These are phyloP conservation scores for Cystofilobasidium capitatum DNA, from an alignment of 768 basidiomycete genomes.

Conservation along the genomic window DNA sequence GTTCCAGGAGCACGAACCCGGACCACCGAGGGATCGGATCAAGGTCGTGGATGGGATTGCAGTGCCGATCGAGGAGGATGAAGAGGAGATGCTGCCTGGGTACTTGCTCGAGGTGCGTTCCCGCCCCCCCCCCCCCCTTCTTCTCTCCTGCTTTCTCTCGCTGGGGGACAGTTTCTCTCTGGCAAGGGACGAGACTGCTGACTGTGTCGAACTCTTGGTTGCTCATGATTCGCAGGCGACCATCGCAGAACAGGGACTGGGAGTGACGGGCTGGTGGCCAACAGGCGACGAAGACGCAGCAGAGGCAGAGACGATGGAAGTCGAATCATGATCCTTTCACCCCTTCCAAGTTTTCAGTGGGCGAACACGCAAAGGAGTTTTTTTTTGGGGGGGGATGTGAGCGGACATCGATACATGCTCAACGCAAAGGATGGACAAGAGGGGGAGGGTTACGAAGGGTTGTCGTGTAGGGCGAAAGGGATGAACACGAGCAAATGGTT, in stretches of 20 bases:
- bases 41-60: conserved; percentile 25
- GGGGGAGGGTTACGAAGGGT: too few species aligned
- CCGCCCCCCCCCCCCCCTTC: not conserved
- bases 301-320: conserved; percentile 28
- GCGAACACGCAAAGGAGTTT: too few species aligned
- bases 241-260: conserved; percentile 41
- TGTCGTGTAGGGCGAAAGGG: too few species aligned
- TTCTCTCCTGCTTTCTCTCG: not conserved
- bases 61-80: conserved; percentile 26
- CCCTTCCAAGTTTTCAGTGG: not conserved
- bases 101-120: conserved; percentile 38
- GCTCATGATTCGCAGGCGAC: conserved; percentile 35
- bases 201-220: not conserved
- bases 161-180: not conserved
- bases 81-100: conserved; percentile 37
- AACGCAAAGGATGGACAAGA: too few species aligned
- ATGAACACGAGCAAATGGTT: too few species aligned
- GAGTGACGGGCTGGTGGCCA: conserved; percentile 42
- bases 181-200: not conserved
- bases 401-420: not conserved
- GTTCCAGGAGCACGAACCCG: conserved; percentile 39
- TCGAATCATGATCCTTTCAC: not conserved
- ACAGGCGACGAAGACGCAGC: conserved; percentile 32
- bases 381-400: too few species aligned
- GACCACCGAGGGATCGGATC: conserved; percentile 30